phyloP scores from a whole-genome alignment of 192 early-diverging fungal genomes.

The Backusella liffmaniae region DNA sequence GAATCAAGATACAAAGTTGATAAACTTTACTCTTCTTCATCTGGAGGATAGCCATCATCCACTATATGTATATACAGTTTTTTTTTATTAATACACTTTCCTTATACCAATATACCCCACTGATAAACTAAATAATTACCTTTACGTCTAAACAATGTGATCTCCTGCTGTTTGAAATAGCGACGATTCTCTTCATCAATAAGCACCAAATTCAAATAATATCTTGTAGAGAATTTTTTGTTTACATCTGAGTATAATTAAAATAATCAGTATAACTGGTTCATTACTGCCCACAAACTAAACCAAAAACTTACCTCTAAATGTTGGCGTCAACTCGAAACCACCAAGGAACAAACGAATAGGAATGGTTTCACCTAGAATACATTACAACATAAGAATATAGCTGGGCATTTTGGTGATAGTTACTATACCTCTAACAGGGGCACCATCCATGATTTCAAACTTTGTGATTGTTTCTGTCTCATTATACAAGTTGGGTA shows the following conservation, averaged over 20 bases:
- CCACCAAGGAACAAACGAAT: constrained; percentile 95
- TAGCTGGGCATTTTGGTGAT: neutral
- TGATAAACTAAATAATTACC: constrained; percentile 16
- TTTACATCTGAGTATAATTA: constrained; percentile 58
- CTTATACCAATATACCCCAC: neutral
- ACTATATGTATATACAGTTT: constrained; percentile 8
- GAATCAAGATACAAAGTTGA: neutral
- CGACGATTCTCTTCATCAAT: constrained; percentile 97
- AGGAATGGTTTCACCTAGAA: constrained; percentile 88
- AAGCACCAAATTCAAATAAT: constrained; percentile 95
- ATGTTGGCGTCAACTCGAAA: constrained; percentile 97
- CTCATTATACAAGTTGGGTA: constrained; percentile 97
- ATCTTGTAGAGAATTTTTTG: constrained; percentile 96
- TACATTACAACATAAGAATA: neutral
- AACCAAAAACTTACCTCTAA: constrained; percentile 46
- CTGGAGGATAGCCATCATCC: constrained; percentile 38
- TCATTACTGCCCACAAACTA: constrained; percentile 37
- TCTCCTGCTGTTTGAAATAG: constrained; percentile 99
- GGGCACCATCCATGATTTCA: constrained; percentile 99
- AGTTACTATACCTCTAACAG: constrained; percentile 69
- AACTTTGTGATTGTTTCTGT: constrained; percentile 98
- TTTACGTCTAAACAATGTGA: constrained; percentile 70
- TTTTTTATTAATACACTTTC: neutral
- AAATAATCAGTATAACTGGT: neutral
- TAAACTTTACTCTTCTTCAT: constrained; percentile 9